Evolutionary conservation across 306 rosid genomes (phyloP), one percentile per base, ranked within the genome.

Genomic region (Gastrolobium villosum): DNA sequence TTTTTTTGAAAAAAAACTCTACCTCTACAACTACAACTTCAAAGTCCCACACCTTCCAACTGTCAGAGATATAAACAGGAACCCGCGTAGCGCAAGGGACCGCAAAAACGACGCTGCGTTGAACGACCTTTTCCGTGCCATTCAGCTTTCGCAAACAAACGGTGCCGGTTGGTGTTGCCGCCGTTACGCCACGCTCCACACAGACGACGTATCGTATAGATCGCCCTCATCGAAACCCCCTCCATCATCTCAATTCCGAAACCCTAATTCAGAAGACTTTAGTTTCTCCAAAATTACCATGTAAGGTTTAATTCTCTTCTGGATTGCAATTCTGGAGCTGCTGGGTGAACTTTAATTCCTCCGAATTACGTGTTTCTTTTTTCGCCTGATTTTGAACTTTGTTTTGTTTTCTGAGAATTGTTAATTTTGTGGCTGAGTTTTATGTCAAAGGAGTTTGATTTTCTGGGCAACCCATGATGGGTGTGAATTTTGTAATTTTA

Each of bases 81-180:
- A 57, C 70, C 49, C 50, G 85, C 57, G 77, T 66, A 57, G 32
- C 40, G 31, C 67, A 65, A 65, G 48, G 67, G 57, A 49, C 80
- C 39, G n/a, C 44, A 60, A 52, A 75, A 79, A 79, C 79, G 81
- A 83, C 83, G 60, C 63, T 9, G 76, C 34, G 72, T 10, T 10
- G 8, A 54, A 13, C 40, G 32, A 56, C 65, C 15, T 62, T 61
- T 72, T 80, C 83, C 28, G 9, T 34, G 28, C 20, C 75, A 4
- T 57, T n/a, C 56, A 13, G 1, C 61, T 77, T 71, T 43, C n/a
- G 3, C 72, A 49, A 45, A 53, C 83, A 63, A 68, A 49, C 73
- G 32, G 74, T 67, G 77, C 62, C 79, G 35, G 4, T 77, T 28
- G 48, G 28, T 43, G 83, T 28, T 49, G 70, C 56, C 67, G 64